A percentile compares a stretch with the other conserved stretches of the same genome.
Evolutionary conservation across 352 stramenopile genomes (phyloP).

Genomic region (Pythium sukuiense): DNA sequence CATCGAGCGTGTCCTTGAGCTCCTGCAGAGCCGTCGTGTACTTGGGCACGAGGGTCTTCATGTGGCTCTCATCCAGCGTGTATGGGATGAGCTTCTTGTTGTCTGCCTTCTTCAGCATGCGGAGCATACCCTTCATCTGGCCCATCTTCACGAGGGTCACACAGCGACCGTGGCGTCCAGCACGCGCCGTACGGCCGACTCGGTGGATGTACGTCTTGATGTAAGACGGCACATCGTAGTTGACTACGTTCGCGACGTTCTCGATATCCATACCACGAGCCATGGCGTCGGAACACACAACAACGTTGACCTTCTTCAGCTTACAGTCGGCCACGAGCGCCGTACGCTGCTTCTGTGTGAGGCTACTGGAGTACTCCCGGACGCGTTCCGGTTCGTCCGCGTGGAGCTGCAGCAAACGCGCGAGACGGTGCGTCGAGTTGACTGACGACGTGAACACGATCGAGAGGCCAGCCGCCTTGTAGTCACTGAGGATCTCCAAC

Average conservation of each 20-base stretch:
- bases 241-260: slow-evolving; percentile 91
- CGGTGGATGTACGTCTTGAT: slow-evolving; percentile 92
- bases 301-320: slow-evolving; percentile 53
- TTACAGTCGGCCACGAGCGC: slow-evolving; percentile 80
- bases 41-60: slow-evolving; percentile 76
- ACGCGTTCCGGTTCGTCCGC: slow-evolving; percentile 51
- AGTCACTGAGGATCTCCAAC: slow-evolving; percentile 89
- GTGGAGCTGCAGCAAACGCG: slow-evolving; percentile 92
- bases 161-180: slow-evolving; percentile 66
- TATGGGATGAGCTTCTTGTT: slow-evolving; percentile 74
- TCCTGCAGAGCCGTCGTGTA: slow-evolving; percentile 71
- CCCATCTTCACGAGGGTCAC: slow-evolving; percentile 86
- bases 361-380: slow-evolving; percentile 78
- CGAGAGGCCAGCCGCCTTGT: slow-evolving; percentile 60
- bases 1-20: slow-evolving; percentile 78
- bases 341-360: slow-evolving; percentile 82
- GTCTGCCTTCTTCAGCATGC: slow-evolving; percentile 85
- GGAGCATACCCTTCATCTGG: slow-evolving; percentile 75
- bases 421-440: slow-evolving; percentile 96
- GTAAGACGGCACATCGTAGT: slow-evolving; percentile 93
- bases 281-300: slow-evolving; percentile 93
- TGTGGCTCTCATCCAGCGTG: slow-evolving; percentile 61
- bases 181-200: slow-evolving; percentile 80
- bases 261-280: slow-evolving; percentile 93
- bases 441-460: slow-evolving; percentile 97